Evolutionary conservation across 495 filamentous ascomycete species (phyloP).

Genomic region (Staphylotrichum tortipilum): DNA sequence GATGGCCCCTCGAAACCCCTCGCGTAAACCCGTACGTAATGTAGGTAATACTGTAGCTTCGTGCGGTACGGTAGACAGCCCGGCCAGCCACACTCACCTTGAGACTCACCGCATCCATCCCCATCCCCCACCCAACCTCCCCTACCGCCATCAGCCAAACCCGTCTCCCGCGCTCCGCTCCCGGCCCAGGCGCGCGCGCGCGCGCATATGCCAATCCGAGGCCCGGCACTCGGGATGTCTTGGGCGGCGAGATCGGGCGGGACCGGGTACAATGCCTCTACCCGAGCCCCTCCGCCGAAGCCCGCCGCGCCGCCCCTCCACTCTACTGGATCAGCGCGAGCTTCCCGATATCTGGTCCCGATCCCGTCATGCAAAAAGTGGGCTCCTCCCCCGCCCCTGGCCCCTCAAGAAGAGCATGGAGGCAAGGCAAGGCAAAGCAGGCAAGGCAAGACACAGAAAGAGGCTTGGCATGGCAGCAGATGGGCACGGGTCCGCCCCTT

Average conservation of each 20-base stretch:
- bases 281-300: conserved; percentile 3
- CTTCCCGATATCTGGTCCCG: background rate
- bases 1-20: no score
- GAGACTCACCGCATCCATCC: background rate
- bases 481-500: conserved; percentile 9
- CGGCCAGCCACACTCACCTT: no score
- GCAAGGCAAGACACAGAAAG: background rate
- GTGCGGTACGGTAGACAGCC: no score
- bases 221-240: conserved; percentile 19
- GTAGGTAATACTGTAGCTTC: no score
- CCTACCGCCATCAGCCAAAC: background rate
- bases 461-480: conserved; percentile 5
- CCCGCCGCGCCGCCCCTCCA: background rate
- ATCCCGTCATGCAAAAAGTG: conserved; percentile 8
- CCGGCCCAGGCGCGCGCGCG: conserved; percentile 14
- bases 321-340: background rate
- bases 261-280: conserved; percentile 12
- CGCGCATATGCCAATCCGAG: no score
- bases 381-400: no score
- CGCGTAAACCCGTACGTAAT: no score
- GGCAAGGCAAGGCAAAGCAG: no score
- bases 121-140: no score
- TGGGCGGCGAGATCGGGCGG: conserved; percentile 16
- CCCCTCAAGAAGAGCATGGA: no score
- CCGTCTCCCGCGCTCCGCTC: conserved; percentile 1